Evolutionary conservation across 2,329 filamentous ascomycete genomes (phyloP).

Genomic region (Aureobasidium pullulans): DNA sequence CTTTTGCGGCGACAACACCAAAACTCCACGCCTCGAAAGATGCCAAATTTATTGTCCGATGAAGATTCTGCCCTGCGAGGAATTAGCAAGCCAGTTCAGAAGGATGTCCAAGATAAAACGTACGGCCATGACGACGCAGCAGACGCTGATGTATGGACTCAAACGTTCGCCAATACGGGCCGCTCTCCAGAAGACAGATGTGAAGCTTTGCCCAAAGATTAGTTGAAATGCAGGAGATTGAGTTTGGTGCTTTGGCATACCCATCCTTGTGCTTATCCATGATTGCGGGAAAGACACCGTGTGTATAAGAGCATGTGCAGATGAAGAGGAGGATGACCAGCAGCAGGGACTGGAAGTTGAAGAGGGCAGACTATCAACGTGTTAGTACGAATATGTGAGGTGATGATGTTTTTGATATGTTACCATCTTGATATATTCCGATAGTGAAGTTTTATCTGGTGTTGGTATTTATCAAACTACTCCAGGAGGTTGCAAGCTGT

Average conservation of each 20-base stretch:
- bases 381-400: neutral
- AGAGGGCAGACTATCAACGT: slow-evolving; percentile 70
- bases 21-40: slow-evolving; percentile 5
- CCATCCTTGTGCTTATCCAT: slow-evolving; percentile 91
- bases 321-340: slow-evolving; percentile 91
- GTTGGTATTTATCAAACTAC: neutral
- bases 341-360: slow-evolving; percentile 97
- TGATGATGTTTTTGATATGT: accelerated
- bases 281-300: slow-evolving; percentile 79
- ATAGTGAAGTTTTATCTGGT: neutral
- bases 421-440: neutral
- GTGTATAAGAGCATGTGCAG: slow-evolving; percentile 90
- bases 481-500: slow-evolving; percentile 8
- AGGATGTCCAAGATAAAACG: slow-evolving; percentile 26
- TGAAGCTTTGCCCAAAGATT: slow-evolving; percentile 44
- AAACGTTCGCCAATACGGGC: slow-evolving; percentile 86
- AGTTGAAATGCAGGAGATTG: neutral
- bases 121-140: slow-evolving; percentile 91
- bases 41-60: slow-evolving; percentile 17
- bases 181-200: slow-evolving; percentile 92
- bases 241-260: slow-evolving; percentile 38
- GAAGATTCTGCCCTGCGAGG: slow-evolving; percentile 20
- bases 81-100: neutral
- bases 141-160: slow-evolving; percentile 91
- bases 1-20: neutral